Conservation (phyloP, 2,329 filamentous ascomycete species). For the Stagonosporopsis rhizophila region DNA sequence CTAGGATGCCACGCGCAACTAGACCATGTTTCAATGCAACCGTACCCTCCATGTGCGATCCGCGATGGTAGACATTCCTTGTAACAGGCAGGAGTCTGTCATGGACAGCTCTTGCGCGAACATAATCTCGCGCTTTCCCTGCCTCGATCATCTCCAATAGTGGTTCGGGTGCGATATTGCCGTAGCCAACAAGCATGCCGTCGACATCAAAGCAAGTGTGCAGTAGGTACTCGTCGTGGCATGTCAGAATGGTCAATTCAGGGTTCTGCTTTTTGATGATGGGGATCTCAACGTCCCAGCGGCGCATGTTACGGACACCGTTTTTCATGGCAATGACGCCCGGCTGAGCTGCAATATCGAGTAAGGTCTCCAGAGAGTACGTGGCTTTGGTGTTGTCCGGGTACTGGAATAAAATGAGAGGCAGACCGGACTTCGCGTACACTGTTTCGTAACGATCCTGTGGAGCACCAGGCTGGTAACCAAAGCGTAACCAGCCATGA, state of each 20-base stretch:
- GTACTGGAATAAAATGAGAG: constrained; percentile 63
- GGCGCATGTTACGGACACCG: constrained; percentile 64
- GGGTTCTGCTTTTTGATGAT: constrained; percentile 59
- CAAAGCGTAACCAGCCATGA: constrained; percentile 63
- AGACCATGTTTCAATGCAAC: constrained; percentile 60
- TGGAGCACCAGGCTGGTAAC: constrained; percentile 61
- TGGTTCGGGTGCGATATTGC: constrained; percentile 60
- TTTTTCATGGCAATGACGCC: constrained; percentile 66
- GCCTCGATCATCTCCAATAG: constrained; percentile 60
- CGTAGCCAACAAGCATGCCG: constrained; percentile 63
- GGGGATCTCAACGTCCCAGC: constrained; percentile 64
- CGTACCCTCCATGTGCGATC: constrained; percentile 64
- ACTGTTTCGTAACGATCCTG: constrained; percentile 61
- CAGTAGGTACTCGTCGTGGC: constrained; percentile 62
- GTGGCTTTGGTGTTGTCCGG: constrained; percentile 62
- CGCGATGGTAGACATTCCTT: constrained; percentile 62
- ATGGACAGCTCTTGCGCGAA: constrained; percentile 57
- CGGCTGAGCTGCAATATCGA: constrained; percentile 61
- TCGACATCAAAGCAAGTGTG: constrained; percentile 62
- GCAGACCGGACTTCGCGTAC: constrained; percentile 58
- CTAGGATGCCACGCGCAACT: constrained; percentile 58
- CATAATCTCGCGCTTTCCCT: constrained; percentile 59
- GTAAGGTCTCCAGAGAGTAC: constrained; percentile 60
- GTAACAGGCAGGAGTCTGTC: constrained; percentile 60
- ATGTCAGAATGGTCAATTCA: constrained; percentile 59